Evolutionary conservation across 768 basidiomycete genomes (phyloP).

Genomic region (Tricholoma hemisulphureum): DNA sequence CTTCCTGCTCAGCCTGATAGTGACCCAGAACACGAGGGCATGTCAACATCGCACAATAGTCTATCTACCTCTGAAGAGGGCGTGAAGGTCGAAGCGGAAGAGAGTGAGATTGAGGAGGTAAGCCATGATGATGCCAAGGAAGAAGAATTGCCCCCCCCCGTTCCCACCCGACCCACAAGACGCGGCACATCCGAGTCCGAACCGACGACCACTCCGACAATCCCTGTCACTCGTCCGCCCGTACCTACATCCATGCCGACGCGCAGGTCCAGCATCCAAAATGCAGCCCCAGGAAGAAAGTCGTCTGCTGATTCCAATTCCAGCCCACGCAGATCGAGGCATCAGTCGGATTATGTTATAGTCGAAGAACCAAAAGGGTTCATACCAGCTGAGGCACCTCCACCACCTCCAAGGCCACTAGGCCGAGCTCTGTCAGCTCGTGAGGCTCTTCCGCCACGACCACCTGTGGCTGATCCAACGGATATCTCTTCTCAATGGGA

Average conservation of each 20-base stretch:
- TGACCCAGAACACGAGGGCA: conserved; percentile 45
- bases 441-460: conserved; percentile 24
- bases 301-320: conserved; percentile 33
- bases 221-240: conserved; percentile 49
- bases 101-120: conserved; percentile 72
- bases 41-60: conserved; percentile 29
- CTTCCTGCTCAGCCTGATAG: conserved; percentile 34
- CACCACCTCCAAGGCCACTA: conserved; percentile 44
- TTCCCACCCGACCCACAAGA: conserved; percentile 45
- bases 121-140: conserved; percentile 53
- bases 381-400: conserved; percentile 43
- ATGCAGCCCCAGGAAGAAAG: conserved; percentile 36
- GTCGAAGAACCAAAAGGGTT: conserved; percentile 50
- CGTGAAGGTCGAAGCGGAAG: conserved; percentile 65
- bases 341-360: conserved; percentile 59
- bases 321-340: conserved; percentile 21
- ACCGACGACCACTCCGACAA: conserved; percentile 20
- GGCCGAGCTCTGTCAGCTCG: conserved; percentile 41
- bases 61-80: conserved; percentile 53
- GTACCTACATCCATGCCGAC: conserved; percentile 38
- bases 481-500: conserved; percentile 61
- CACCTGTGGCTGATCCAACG: conserved; percentile 25
- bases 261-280: conserved; percentile 39
- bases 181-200: conserved; percentile 20
- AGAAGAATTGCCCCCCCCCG: conserved; percentile 48